Conservation (phyloP, 306 rosid species). For the Lupinus albus region DNA sequence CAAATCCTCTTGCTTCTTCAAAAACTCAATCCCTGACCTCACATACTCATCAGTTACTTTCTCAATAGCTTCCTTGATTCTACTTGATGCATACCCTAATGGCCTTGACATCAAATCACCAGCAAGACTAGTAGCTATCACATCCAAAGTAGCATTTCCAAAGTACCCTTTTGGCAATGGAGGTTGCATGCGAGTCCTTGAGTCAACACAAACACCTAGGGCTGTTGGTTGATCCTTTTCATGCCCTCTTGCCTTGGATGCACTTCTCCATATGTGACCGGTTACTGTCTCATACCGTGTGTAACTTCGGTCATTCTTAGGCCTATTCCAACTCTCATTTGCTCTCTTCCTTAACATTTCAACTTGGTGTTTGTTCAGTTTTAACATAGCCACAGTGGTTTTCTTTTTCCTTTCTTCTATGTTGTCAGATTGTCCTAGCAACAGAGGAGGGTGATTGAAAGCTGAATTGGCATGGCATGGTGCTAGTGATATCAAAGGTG, state of each 20-base stretch:
- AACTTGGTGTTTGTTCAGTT: slow-evolving; percentile 48
- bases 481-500: neutral
- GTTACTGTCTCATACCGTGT: slow-evolving; percentile 54
- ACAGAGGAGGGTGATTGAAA: slow-evolving; percentile 36
- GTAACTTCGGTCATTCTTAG: slow-evolving; percentile 30
- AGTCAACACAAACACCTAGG: slow-evolving; percentile 46
- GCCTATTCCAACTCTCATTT: slow-evolving; percentile 29
- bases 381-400: slow-evolving; percentile 43
- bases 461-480: neutral
- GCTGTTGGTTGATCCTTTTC: slow-evolving; percentile 47
- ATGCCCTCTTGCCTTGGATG: slow-evolving; percentile 56
- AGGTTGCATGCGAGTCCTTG: slow-evolving; percentile 51
- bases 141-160: slow-evolving; percentile 62
- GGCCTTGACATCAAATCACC: slow-evolving; percentile 63
- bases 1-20: slow-evolving; percentile 54
- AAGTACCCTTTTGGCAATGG: slow-evolving; percentile 54
- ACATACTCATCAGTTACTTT: slow-evolving; percentile 53
- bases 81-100: slow-evolving; percentile 55
- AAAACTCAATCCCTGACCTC: slow-evolving; percentile 45
- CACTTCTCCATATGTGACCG: slow-evolving; percentile 63
- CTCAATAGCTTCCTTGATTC: slow-evolving; percentile 58
- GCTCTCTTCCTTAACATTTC: slow-evolving; percentile 51
- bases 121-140: slow-evolving; percentile 42
- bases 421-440: slow-evolving; percentile 21
- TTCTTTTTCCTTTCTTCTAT: slow-evolving; percentile 53